Percentiles rank a stretch among this genome's conserved stretches.
phyloP scores from a whole-genome alignment of 345 rosid genomes.

The Adansonia digitata region DNA sequence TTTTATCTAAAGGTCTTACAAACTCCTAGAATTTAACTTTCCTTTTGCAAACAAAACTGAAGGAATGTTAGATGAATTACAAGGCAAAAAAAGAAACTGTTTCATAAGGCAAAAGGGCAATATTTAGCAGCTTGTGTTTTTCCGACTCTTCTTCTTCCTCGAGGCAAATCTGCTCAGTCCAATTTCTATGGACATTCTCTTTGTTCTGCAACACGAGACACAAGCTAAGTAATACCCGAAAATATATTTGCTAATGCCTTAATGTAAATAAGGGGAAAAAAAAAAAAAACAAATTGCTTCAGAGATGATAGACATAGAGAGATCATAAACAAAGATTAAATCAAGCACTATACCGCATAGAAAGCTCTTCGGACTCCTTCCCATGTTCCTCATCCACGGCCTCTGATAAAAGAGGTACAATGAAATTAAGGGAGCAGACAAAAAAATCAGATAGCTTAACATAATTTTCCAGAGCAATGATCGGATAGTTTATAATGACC shows the following conservation, averaged over 20 bases:
- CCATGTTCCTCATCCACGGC: conserved; percentile 30
- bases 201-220: conserved; percentile 44
- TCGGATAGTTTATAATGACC: neutral
- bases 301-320: neutral
- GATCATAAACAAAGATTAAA: neutral
- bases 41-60: neutral
- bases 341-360: conserved; percentile 33
- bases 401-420: conserved; percentile 13
- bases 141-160: conserved; percentile 71
- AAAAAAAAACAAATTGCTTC: neutral
- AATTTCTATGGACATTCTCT: conserved; percentile 65
- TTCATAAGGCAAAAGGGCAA: neutral
- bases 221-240: neutral
- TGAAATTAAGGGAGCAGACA: neutral
- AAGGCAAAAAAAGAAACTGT: too few relatives aligned
- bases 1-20: neutral
- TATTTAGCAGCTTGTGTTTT: conserved; percentile 5
- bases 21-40: neutral
- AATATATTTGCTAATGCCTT: neutral
- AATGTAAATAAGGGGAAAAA: neutral
- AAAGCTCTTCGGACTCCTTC: conserved; percentile 52
- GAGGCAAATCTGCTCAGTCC: conserved; percentile 69
- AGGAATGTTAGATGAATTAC: neutral
- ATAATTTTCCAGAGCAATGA: neutral
- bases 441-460: too few relatives aligned